A percentile compares a stretch with the other conserved stretches of the same genome.
Conservation (phyloP, 2,329 filamentous ascomycete species). For the Fusarium stilboides region DNA sequence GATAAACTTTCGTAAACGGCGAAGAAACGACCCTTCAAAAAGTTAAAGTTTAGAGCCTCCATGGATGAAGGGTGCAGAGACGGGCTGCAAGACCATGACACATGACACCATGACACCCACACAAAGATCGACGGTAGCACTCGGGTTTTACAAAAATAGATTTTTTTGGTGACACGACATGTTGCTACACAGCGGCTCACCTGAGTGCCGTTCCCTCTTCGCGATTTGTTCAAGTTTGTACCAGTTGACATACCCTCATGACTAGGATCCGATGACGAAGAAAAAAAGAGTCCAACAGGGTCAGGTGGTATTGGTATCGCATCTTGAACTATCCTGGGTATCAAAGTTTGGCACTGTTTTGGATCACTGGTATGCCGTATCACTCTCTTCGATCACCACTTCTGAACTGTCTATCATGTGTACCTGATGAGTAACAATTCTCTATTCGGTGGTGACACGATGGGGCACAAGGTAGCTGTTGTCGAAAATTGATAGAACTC, state of each 20-base stretch:
- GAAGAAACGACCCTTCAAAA: background rate
- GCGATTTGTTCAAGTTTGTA: background rate
- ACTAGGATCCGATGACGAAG: background rate
- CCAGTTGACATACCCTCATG: constrained; percentile 6
- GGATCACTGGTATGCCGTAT: too few relatives aligned
- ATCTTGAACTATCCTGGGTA: too few relatives aligned
- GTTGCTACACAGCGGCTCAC: background rate
- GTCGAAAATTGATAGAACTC: too few relatives aligned
- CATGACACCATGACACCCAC: constrained; percentile 13
- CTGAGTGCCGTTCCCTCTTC: background rate
- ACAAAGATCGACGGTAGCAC: background rate
- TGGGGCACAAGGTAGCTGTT: too few relatives aligned
- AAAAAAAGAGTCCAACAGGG: too few relatives aligned
- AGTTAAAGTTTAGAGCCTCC: constrained; percentile 18
- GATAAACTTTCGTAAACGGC: too few relatives aligned
- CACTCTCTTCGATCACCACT: too few relatives aligned
- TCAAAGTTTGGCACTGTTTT: too few relatives aligned
- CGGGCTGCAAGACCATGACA: background rate
- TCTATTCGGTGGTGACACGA: too few relatives aligned
- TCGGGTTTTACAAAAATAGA: background rate
- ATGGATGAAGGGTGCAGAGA: constrained; percentile 3
- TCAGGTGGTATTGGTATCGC: background rate
- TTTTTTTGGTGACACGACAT: background rate
- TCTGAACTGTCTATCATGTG: too few relatives aligned
- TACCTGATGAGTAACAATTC: too few relatives aligned